Conservation (phyloP, 2,329 filamentous ascomycete species). For the Colletotrichum somersetense region DNA sequence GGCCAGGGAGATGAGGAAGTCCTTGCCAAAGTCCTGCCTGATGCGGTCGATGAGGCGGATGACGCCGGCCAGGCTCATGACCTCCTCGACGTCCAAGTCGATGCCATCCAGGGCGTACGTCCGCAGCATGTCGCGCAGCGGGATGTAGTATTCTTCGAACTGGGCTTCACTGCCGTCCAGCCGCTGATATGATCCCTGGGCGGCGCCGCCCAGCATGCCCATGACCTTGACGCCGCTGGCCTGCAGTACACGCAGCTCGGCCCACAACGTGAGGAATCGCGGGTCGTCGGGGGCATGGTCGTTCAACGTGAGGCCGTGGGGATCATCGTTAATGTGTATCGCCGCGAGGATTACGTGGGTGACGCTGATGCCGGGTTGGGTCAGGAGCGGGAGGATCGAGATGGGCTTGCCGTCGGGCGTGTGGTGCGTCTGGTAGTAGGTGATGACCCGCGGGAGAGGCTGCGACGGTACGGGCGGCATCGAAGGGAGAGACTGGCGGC, state of each 20-base stretch:
- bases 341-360: constrained; percentile 91
- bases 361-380: constrained; percentile 60
- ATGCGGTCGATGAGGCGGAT: constrained; percentile 76
- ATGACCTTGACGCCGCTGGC: constrained; percentile 81
- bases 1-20: constrained; percentile 83
- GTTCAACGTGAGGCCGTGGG: constrained; percentile 80
- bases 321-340: constrained; percentile 81
- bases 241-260: constrained; percentile 79
- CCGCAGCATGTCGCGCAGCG: constrained; percentile 74
- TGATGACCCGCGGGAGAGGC: constrained; percentile 61
- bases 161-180: constrained; percentile 67
- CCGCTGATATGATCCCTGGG: constrained; percentile 75
- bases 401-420: constrained; percentile 58
- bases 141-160: constrained; percentile 81
- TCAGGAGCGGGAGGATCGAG: constrained; percentile 66
- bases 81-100: constrained; percentile 85
- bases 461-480: constrained; percentile 41
- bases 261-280: constrained; percentile 81
- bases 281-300: constrained; percentile 78
- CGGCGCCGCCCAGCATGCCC: constrained; percentile 90
- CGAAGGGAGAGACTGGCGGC: not conserved
- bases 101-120: constrained; percentile 74
- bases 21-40: constrained; percentile 74
- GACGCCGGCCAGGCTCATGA: constrained; percentile 75
- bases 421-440: constrained; percentile 70